Evolutionary conservation across 805 yeast genomes (phyloP).

Genomic region (Ogataea degrootiae): DNA sequence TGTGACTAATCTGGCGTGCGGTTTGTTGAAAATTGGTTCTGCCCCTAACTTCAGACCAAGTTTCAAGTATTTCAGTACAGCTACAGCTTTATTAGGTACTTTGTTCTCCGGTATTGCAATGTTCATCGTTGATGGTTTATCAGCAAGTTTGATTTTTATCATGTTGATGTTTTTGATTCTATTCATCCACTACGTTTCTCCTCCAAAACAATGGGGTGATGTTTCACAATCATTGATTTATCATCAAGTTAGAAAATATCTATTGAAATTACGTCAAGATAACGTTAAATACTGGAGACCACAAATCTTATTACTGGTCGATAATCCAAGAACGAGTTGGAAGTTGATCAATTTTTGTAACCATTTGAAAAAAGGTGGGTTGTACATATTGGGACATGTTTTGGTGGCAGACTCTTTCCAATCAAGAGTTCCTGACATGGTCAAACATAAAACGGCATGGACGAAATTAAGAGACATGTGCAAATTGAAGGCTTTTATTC

Average conservation of each 20-base stretch:
- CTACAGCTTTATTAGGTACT: constrained; percentile 78
- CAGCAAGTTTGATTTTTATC: constrained; percentile 73
- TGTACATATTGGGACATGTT: constrained; percentile 90
- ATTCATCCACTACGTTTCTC: constrained; percentile 82
- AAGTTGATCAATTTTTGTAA: constrained; percentile 88
- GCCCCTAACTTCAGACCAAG: constrained; percentile 99
- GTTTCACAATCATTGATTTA: constrained; percentile 93
- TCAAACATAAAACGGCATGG: constrained; percentile 79
- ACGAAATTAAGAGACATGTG: constrained; percentile 70
- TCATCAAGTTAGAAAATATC: constrained; percentile 92
- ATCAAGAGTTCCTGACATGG: constrained; percentile 61
- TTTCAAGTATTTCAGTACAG: constrained; percentile 76
- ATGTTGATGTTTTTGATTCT: constrained; percentile 64
- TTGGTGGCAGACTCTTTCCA: constrained; percentile 62
- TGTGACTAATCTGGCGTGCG: constrained; percentile 91
- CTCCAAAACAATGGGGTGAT: constrained; percentile 98
- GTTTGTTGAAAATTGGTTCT: constrained; percentile 76
- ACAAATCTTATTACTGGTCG: constrained; percentile 81
- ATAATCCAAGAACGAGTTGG: constrained; percentile 91
- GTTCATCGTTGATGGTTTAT: constrained; percentile 90
- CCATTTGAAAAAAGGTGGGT: constrained; percentile 91
- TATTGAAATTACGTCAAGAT: constrained; percentile 76
- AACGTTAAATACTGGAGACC: constrained; percentile 99
- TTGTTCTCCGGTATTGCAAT: constrained; percentile 70
- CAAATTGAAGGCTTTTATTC: constrained; percentile 88